These are phyloP conservation scores for Aspergillus affinis DNA, from an alignment of 495 filamentous ascomycete species.

Conservation along the genomic window DNA sequence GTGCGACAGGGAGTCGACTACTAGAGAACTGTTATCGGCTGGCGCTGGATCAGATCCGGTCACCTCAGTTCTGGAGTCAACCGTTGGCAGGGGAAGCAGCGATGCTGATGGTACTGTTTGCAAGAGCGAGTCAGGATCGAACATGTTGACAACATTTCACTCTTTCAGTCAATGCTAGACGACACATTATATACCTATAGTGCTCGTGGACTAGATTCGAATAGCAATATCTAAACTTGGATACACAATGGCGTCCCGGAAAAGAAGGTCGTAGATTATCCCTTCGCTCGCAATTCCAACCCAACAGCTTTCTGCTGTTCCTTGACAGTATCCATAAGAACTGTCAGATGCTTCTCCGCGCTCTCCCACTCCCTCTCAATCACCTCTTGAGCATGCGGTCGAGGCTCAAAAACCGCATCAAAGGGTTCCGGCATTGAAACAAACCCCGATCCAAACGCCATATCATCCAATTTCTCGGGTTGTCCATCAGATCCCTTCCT, in stretches of 20 bases:
- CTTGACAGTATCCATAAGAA: slow-evolving; percentile 14
- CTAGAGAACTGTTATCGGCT: slow-evolving; percentile 18
- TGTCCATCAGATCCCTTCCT: slow-evolving; percentile 32
- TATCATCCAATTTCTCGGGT: slow-evolving; percentile 45
- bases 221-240: too few species aligned
- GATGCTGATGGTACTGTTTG: slow-evolving; percentile 14
- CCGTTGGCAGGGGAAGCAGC: slow-evolving; percentile 7
- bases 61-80: slow-evolving; percentile 16
- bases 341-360: slow-evolving; percentile 21
- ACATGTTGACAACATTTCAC: too few species aligned
- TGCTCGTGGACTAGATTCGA: too few species aligned
- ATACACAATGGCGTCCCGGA: too few species aligned
- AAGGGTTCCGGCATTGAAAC: slow-evolving; percentile 21
- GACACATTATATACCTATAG: too few species aligned
- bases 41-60: slow-evolving; percentile 13
- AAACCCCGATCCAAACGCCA: slow-evolving; percentile 20
- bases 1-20: background rate
- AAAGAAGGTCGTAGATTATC: background rate
- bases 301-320: slow-evolving; percentile 13
- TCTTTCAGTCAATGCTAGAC: too few species aligned
- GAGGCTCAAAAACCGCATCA: slow-evolving; percentile 19
- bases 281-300: slow-evolving; percentile 1
- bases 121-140: slow-evolving; percentile 4
- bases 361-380: slow-evolving; percentile 25
- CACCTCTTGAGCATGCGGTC: slow-evolving; percentile 13